Evolutionary conservation across 1,139 yeast species (phyloP).

Genomic region (Geotrichum reessii): DNA sequence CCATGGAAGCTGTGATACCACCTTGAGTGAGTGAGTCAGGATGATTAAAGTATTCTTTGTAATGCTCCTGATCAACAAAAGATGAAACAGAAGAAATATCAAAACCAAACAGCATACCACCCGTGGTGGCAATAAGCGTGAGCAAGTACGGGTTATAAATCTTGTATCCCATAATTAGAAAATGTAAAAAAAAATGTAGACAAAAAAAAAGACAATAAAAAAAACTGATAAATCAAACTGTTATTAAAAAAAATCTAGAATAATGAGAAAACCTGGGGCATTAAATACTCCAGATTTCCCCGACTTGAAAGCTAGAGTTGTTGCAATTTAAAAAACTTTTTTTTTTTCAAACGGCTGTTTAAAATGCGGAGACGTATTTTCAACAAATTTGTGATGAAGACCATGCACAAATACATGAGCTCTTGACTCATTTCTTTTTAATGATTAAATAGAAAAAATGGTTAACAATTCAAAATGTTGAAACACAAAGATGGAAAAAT

Average conservation of each 20-base stretch:
- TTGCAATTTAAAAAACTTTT: too few species aligned
- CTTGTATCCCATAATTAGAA: constrained; percentile 21
- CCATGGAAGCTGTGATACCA: constrained; percentile 87
- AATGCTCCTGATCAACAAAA: constrained; percentile 64
- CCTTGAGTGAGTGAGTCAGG: constrained; percentile 55
- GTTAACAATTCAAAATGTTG: too few species aligned
- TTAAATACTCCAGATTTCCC: too few species aligned
- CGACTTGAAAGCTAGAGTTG: too few species aligned
- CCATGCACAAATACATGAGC: too few species aligned
- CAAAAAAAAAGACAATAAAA: neutral
- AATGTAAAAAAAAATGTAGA: neutral
- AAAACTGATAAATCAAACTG: neutral
- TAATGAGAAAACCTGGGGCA: neutral
- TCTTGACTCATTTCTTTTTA: too few species aligned
- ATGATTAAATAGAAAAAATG: too few species aligned
- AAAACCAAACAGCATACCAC: constrained; percentile 95
- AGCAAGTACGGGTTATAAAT: constrained; percentile 37
- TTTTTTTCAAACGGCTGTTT: too few species aligned
- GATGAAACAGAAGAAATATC: constrained; percentile 91
- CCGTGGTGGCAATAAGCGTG: constrained; percentile 61
- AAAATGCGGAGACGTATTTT: too few species aligned
- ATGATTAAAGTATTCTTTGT: constrained; percentile 38
- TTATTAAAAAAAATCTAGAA: neutral
- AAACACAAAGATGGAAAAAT: too few species aligned
- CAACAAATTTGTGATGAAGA: too few species aligned